These are phyloP conservation scores for Macrocystidia cucumis DNA, from an alignment of 1,284 basidiomycete species.

Conservation along the genomic window DNA sequence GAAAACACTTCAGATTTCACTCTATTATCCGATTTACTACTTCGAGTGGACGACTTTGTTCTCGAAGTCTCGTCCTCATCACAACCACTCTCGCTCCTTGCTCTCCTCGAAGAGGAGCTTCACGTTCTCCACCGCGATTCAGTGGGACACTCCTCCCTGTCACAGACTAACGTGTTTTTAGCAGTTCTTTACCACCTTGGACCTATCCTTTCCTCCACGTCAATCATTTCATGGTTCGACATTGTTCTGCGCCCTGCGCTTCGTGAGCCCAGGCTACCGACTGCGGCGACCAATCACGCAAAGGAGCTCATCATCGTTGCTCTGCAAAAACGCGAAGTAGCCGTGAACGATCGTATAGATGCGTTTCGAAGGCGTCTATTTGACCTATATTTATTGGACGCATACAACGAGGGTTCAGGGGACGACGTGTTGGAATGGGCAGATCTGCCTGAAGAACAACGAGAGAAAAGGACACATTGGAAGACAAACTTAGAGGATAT, in stretches of 20 bases:
- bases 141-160: constrained; percentile 51
- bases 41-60: constrained; percentile 46
- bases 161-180: constrained; percentile 60
- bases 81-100: constrained; percentile 24
- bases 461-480: constrained; percentile 55
- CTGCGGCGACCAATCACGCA: constrained; percentile 50
- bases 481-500: constrained; percentile 71
- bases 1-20: constrained; percentile 29
- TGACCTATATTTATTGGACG: constrained; percentile 69
- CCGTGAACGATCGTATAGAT: constrained; percentile 40
- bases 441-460: constrained; percentile 49
- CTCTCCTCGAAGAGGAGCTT: constrained; percentile 60
- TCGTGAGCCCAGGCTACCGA: constrained; percentile 61
- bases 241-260: constrained; percentile 67
- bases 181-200: constrained; percentile 54
- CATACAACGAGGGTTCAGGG: constrained; percentile 63
- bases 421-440: constrained; percentile 70
- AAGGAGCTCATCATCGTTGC: constrained; percentile 63
- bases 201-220: constrained; percentile 51
- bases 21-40: constrained; percentile 36
- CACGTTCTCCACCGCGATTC: constrained; percentile 53
- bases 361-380: constrained; percentile 62
- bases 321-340: constrained; percentile 39
- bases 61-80: constrained; percentile 35
- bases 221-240: constrained; percentile 76